Evolutionary conservation across 2,329 filamentous ascomycete species (phyloP), one percentile per base, ranked within the genome.

Genomic region (Penicillium sp.): DNA sequence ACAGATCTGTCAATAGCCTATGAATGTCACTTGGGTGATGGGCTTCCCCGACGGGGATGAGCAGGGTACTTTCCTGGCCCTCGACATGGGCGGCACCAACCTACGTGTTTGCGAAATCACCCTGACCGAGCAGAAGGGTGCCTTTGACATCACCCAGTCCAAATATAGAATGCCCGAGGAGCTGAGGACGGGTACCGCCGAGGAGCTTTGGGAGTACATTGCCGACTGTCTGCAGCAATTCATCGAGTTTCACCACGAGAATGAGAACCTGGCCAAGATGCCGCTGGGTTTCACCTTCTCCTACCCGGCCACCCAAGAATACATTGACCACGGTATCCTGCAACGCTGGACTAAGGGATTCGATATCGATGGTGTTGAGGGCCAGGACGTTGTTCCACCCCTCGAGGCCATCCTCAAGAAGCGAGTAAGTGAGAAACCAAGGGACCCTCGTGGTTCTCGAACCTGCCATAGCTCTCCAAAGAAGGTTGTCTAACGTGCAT

Each of bases 271-370:
- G 58, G 75, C 81, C 52, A 84, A 87, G 65, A 73, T 91, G 26
- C 91, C 92, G 7, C 85, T 97, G 6, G 94, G 94, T 72, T 97
- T 97, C 81, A 97, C 94, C 49, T 98, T 98, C 81, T 96, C 92
- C 4, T 97, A 97, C 76, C 94, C 94, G 2, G 93, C 93, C 16
- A 95, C 91, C 0, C 94, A 97, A 78, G 87, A 96, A 70, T 94
- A 93, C 79, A 93, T 97, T 72, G 92, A 97, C 69, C 91, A 96
- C 77, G 94, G 93, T 68, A 85, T 97, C 42, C 84, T 97, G 60
- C 93, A 97, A 79, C 88, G 93, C 70, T 98, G 94, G 94, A 97
- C 94, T 69, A 98, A 98, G 82, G 94, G 94, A 2, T 97, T 97
- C 73, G 93, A 97, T 75, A 96, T 98, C 76, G 85, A 88, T 28